A percentile compares a stretch with the other conserved stretches of the same genome.
Conservation (phyloP, 2,329 filamentous ascomycete genomes). For the Lecanoromycetidae sp. region DNA sequence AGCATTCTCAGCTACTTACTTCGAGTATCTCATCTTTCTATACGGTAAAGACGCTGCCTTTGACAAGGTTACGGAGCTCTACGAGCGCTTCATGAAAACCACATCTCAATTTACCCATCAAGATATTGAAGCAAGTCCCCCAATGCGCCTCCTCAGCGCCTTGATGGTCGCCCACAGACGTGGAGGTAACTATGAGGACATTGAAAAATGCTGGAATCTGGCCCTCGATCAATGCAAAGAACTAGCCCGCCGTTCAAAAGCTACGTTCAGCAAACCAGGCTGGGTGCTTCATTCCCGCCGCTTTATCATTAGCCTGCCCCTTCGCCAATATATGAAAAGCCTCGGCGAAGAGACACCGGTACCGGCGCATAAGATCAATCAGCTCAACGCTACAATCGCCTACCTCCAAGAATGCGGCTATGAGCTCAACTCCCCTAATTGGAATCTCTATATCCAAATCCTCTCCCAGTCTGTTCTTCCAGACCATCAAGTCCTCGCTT, state of each 20-base stretch:
- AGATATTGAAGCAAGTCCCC: conserved; percentile 25
- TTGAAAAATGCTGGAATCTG: conserved; percentile 55
- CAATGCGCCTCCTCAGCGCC: conserved; percentile 46
- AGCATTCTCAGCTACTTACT: conserved; percentile 39
- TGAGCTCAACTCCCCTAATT: conserved; percentile 60
- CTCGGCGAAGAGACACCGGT: too few relatives aligned
- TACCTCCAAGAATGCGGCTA: conserved; percentile 57
- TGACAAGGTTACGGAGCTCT: conserved; percentile 41
- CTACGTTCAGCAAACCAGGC: conserved; percentile 12
- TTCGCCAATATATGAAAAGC: conserved; percentile 45
- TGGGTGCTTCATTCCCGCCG: conserved; percentile 31
- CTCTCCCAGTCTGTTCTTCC: conserved; percentile 42
- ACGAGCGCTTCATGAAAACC: conserved; percentile 40
- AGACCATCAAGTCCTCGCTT: conserved; percentile 53
- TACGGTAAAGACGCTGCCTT: conserved; percentile 38
- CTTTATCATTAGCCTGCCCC: conserved; percentile 37
- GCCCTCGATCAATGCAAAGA: conserved; percentile 43
- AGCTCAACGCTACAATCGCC: conserved; percentile 41
- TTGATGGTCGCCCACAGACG: conserved; percentile 56
- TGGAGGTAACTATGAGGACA: conserved; percentile 45
- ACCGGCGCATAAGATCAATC: conserved; percentile 43
- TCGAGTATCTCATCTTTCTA: conserved; percentile 44
- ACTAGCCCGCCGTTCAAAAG: conserved; percentile 28
- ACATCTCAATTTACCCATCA: conserved; percentile 27
- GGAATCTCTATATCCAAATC: conserved; percentile 64